phyloP scores from a whole-genome alignment of 2,329 filamentous ascomycete species.

The Phoma sp. region DNA sequence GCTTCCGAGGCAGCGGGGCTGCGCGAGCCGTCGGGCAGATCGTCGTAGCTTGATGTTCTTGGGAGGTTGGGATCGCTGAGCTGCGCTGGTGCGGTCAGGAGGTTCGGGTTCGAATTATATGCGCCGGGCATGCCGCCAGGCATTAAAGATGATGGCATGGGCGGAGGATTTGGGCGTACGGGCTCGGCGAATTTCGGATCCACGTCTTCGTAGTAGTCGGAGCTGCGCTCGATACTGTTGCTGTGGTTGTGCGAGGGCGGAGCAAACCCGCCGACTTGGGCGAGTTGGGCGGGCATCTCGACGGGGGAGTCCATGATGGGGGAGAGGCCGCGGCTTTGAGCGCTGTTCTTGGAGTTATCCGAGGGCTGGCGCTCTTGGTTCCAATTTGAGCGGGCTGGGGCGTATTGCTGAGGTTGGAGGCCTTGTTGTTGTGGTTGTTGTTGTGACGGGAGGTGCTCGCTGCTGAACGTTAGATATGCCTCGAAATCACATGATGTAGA shows the following conservation, averaged over 20 bases:
- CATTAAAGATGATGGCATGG: conserved; percentile 41
- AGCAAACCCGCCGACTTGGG: conserved; percentile 31
- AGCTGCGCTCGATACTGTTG: conserved; percentile 40
- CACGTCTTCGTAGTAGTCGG: conserved; percentile 88
- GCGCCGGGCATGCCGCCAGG: conserved; percentile 39
- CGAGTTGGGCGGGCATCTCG: conserved; percentile 41
- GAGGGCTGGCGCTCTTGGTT: conserved; percentile 40
- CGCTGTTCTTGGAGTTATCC: no score
- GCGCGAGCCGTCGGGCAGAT: conserved; percentile 67
- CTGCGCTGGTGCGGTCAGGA: conserved; percentile 33
- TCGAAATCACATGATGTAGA: not conserved
- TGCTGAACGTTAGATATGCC: conserved; percentile 30
- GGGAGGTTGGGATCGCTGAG: conserved; percentile 46
- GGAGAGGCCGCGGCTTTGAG: conserved; percentile 48
- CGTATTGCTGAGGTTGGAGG: conserved; percentile 47
- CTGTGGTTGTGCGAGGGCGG: conserved; percentile 22
- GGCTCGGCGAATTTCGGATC: conserved; percentile 81
- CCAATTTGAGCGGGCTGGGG: conserved; percentile 58
- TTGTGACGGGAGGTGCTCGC: conserved; percentile 13
- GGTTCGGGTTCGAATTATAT: conserved; percentile 43
- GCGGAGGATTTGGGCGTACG: conserved; percentile 33
- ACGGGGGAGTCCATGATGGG: conserved; percentile 51
- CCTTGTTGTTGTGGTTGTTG: conserved; percentile 24
- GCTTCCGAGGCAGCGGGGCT: conserved; percentile 78
- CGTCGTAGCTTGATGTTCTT: conserved; percentile 65